Base-by-base conservation (phyloP, 192 early-diverging fungal species). In the Backusella westeae region DNA sequence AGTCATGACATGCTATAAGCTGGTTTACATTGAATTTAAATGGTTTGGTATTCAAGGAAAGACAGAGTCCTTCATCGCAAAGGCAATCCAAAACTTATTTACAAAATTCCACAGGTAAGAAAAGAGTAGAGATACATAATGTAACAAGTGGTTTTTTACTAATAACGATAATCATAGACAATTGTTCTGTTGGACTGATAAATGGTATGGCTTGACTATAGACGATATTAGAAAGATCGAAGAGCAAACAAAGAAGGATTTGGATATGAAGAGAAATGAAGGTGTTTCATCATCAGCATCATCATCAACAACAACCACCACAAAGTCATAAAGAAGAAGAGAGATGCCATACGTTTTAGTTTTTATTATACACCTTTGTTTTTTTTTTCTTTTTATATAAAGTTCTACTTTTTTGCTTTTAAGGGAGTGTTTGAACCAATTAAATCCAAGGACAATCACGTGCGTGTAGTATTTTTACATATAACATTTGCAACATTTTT, bases 1-100 rank as follows among this genome's bases (percentile, higher is more conserved):
- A 12, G 86, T 90, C 17, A 94, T 94, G 93, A 93, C 92, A 5
- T 94, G 93, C 80, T 94, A 94, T 80, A 94, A 94, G 79, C 77
- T 94, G 49, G 88, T 93, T 2, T 91, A 89, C 6, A 90, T 89
- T 21, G 93, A 94, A 75, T 94, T 94, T 82, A 89, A 87, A 68
- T 92, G 89, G 89, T 92, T 88, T 78, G 91, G 91, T 0, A 49
- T 94, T 44, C 92, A 93, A 75, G 84, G 75, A 15, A 83, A 83
- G 29, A 89, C 90, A 15, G 93, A 94, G 77, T 76, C 79, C 7
- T 88, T 89, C 34, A 91, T 94, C 74, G 89, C 90, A 34, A 86
- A 67, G 65, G 85, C 78, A 23, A 85, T 89, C 74, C 86, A 82
- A 56, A 82, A 80, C 44, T 73, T 93, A 68, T 90, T 93, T 67